Evolutionary conservation across 495 filamentous ascomycete genomes (phyloP), one percentile per base, ranked within the genome.

Genomic region (Xanthoparmelia taractica): DNA sequence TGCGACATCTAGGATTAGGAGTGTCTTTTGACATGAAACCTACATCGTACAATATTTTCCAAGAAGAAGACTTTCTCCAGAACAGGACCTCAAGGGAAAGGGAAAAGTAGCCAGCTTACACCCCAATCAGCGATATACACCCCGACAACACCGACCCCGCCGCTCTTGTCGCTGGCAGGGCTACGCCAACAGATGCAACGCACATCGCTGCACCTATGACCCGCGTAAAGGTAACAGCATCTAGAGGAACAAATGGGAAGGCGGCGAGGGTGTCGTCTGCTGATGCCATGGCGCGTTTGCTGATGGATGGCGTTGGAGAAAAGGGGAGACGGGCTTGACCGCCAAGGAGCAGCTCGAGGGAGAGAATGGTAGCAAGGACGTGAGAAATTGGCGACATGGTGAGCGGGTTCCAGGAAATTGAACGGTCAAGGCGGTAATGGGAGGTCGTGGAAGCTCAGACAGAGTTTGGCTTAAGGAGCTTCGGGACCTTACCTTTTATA

Each of bases 301-400:
- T 37, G 48, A 65, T 36, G 33, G 59, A 56, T 3, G 59, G 64
- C 23, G 64, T 65, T 8, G 64, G 64, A 8, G 58, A 65, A 23
- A 38, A 61, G n/a, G 63, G 63, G 25, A 65, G 58, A 36, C 63
- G 63, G 41, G 63, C 63, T 61, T 65, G 63, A n/a, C 63, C 63
- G 27, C 63, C 63, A 31, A 65, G 63, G 33, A 65, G 58, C 27
- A 65, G 63, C 37, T 65, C 43, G 57, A 61, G 20, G 47, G 63
- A 65, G 45, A 65, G 48, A 12, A 65, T 56, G 45, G 41, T 10
- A 10, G 63, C 43, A 25, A 65, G 58, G 37, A 61, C 18, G 41
- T 45, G 41, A 20, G 41, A 23, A 23, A 45, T 18, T 0, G 8
- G 41, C 20, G 41, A 45, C 41, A 45, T 45, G 40, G 41, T 45